Evolutionary conservation across 305 asterid genomes (phyloP), one percentile per base, ranked within the genome.

Genomic region (Fraxinus velutina): DNA sequence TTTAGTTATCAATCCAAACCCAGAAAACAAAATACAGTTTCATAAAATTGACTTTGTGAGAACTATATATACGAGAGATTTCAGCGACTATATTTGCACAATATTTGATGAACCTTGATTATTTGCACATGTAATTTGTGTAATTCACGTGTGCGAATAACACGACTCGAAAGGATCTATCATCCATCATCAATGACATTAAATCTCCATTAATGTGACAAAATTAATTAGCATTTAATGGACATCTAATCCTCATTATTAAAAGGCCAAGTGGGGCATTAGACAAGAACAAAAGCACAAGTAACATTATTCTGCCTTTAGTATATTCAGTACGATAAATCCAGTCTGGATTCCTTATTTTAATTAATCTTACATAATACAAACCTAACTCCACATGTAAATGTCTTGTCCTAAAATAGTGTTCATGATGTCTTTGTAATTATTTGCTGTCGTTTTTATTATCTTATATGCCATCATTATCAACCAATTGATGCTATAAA

Each of bases 361-460:
- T 80, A 79, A 13, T 24, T 73, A 80, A 83, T 75, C 77, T 68
- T 78, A 60, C 79, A 32, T 81, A 6, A 2, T 39, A 66, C 81
- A 42, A 27, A 66, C 77, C 80, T 75, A 55, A 73, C 39, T 55
- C 76, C 72, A 73, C 76, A 12, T 21, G 79, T 32, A 75, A 17
- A 71, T 85, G 76, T 79, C 55, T 74, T 78, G 55, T 76, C 73
- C 37, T 70, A 27, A 13, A 19, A 73, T 32, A 52, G 57, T 36
- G 75, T 52, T 72, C 9, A 24, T 2, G 8, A 80, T 29, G 52
- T 9, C 12, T 60, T 19, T 2, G 68, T 80, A 73, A 55, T 55
- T 74, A 37, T 74, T 57, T 15, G 66, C 64, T 74, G 83, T 36
- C 83, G 1, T 52, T 21, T 52, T 52, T 57, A 24, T 37, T 21